A percentile compares a stretch with the other conserved stretches of the same genome.
These are phyloP conservation scores for Brettanomyces naardenensis DNA, from an alignment of 805 yeast species.

Conservation along the genomic window DNA sequence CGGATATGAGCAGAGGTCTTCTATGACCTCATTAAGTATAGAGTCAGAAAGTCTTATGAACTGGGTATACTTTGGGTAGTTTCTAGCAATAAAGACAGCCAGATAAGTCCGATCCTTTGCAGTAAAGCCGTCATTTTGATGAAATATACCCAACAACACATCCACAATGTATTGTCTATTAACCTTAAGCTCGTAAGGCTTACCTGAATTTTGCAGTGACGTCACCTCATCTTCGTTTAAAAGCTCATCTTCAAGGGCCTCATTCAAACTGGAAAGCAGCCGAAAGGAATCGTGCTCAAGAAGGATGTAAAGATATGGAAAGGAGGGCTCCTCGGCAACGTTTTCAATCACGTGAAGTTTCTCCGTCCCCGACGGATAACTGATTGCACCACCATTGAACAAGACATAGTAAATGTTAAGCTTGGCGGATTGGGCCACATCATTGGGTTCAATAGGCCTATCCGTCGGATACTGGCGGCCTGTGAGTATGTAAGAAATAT, in stretches of 20 bases:
- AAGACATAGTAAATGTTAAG: conserved; percentile 44
- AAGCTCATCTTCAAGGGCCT: conserved; percentile 72
- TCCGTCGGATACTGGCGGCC: conserved; percentile 81
- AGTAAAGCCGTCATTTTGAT: conserved; percentile 26
- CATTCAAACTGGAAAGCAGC: conserved; percentile 63
- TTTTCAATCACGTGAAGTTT: conserved; percentile 28
- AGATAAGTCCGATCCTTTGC: conserved; percentile 28
- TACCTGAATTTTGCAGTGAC: conserved; percentile 9
- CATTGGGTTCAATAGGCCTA: conserved; percentile 29
- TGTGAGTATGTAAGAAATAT: conserved; percentile 59
- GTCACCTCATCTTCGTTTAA: conserved; percentile 52
- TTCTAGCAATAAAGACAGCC: conserved; percentile 69
- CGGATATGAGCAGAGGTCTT: conserved; percentile 38
- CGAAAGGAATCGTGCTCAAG: conserved; percentile 49
- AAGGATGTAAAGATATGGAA: conserved; percentile 61
- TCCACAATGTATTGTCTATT: conserved; percentile 76
- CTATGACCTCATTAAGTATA: conserved; percentile 39
- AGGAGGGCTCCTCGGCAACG: conserved; percentile 38
- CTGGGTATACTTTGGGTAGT: conserved; percentile 79
- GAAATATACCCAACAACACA: conserved; percentile 53
- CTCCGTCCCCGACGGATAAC: conserved; percentile 35
- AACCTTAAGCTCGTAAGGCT: conserved; percentile 27
- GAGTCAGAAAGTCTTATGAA: conserved; percentile 67
- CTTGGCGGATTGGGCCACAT: conserved; percentile 35
- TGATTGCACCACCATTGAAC: conserved; percentile 47